These are phyloP conservation scores for Lathyrus tuberosus DNA, from an alignment of 306 rosid species.

Conservation along the genomic window DNA sequence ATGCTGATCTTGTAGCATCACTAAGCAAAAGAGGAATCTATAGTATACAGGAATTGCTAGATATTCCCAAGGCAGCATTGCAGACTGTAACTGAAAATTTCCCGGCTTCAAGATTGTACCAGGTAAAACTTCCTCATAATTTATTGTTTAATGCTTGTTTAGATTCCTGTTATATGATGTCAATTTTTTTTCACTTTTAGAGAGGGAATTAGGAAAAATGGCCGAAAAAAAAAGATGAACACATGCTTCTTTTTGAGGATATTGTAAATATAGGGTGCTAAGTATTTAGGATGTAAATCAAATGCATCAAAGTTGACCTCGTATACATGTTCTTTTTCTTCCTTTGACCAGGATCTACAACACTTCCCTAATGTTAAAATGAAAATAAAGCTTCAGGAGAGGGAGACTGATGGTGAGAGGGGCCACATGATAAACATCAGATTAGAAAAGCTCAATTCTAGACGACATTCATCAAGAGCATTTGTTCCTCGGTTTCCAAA, in stretches of 20 bases:
- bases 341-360: constrained; percentile 71
- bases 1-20: constrained; percentile 56
- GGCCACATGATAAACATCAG: constrained; percentile 57
- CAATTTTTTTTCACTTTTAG: not conserved
- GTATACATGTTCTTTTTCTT: constrained; percentile 12
- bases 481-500: constrained; percentile 89
- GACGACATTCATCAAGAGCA: constrained; percentile 67
- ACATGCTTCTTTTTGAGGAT: not conserved
- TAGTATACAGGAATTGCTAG: constrained; percentile 65
- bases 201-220: not conserved
- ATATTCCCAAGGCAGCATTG: constrained; percentile 68
- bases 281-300: not conserved
- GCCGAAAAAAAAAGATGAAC: constrained; percentile 12
- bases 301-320: no score
- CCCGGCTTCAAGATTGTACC: constrained; percentile 73
- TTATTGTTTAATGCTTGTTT: constrained; percentile 30
- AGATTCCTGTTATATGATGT: not conserved
- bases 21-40: constrained; percentile 60
- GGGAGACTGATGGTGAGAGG: constrained; percentile 47
- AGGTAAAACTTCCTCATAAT: constrained; percentile 53
- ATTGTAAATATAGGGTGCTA: not conserved
- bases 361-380: constrained; percentile 69
- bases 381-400: constrained; percentile 63
- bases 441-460: constrained; percentile 74
- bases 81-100: constrained; percentile 65